Percentiles rank a stretch among this genome's conserved stretches.
These are phyloP conservation scores for Linnemannia schmuckeri DNA, from an alignment of 192 early-diverging fungal species.

Conservation along the genomic window DNA sequence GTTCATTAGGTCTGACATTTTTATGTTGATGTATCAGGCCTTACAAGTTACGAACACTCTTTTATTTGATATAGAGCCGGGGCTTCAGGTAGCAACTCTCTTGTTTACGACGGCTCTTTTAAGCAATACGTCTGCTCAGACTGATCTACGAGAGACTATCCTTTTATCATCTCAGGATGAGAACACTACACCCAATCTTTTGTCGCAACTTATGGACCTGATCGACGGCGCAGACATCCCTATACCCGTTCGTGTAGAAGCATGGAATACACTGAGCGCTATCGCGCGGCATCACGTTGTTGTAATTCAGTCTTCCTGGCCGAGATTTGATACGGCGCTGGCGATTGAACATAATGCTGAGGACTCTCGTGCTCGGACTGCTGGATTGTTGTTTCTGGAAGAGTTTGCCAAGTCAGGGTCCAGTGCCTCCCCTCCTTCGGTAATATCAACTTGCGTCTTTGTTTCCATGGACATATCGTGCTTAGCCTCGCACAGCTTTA, in stretches of 20 bases:
- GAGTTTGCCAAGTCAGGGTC: slow-evolving; percentile 55
- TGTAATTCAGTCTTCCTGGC: slow-evolving; percentile 37
- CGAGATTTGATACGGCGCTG: slow-evolving; percentile 37
- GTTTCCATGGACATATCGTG: background rate
- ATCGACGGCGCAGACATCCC: slow-evolving; percentile 16
- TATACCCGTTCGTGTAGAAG: slow-evolving; percentile 38
- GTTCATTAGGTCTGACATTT: background rate
- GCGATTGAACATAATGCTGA: slow-evolving; percentile 11
- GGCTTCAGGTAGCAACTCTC: slow-evolving; percentile 23
- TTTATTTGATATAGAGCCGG: slow-evolving; percentile 16
- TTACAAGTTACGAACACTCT: background rate
- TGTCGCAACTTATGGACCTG: slow-evolving; percentile 31
- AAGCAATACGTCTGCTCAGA: slow-evolving; percentile 36
- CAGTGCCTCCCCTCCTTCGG: slow-evolving; percentile 4
- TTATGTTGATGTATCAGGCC: background rate
- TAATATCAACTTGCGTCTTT: background rate
- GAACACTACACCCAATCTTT: slow-evolving; percentile 1
- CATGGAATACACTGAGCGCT: slow-evolving; percentile 57
- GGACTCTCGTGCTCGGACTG: slow-evolving; percentile 56
- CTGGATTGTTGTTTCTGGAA: slow-evolving; percentile 58
- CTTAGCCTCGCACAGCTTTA: background rate
- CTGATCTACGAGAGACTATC: slow-evolving; percentile 16
- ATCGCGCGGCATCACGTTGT: slow-evolving; percentile 56
- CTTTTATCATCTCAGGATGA: background rate
- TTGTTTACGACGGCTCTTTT: slow-evolving; percentile 22